Evolutionary conservation across 306 rosid genomes (phyloP).

Genomic region (Sicyos edulis): DNA sequence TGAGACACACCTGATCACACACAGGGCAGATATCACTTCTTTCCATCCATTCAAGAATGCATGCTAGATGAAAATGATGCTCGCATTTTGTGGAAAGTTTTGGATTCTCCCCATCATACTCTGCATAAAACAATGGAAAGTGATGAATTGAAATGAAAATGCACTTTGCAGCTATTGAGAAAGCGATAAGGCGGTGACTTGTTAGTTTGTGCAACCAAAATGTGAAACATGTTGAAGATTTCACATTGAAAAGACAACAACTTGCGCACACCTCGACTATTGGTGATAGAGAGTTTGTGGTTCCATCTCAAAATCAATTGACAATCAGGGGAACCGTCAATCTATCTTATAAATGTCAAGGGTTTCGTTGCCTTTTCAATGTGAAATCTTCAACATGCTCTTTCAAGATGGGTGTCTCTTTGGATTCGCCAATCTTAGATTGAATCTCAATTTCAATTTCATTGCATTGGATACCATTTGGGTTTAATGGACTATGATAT

Average conservation of each 20-base stretch:
- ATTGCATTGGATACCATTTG: too few species aligned
- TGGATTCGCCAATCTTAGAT: too few species aligned
- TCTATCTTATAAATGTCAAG: too few species aligned
- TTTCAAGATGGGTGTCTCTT: too few species aligned
- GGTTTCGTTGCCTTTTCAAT: too few species aligned
- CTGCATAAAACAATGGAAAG: constrained; percentile 32
- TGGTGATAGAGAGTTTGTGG: not conserved
- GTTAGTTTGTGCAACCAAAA: constrained; percentile 6
- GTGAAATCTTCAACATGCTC: too few species aligned
- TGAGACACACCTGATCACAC: constrained; percentile 67
- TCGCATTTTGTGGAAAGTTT: constrained; percentile 63
- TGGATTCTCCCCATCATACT: constrained; percentile 77
- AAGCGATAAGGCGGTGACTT: not conserved
- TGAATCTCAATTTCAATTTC: too few species aligned
- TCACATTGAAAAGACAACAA: too few species aligned
- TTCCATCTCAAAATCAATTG: too few species aligned
- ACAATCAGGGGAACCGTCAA: too few species aligned
- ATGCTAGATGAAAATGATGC: constrained; percentile 93
- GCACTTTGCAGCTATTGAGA: not conserved
- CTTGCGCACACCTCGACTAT: not conserved
- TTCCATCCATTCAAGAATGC: constrained; percentile 99
- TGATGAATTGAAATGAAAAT: not conserved
- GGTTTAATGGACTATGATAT: too few species aligned
- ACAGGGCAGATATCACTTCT: constrained; percentile 87
- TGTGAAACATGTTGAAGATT: not conserved